Base-by-base conservation (phyloP, 2,329 filamentous ascomycete genomes). In the Salinomyces thailandicus region DNA sequence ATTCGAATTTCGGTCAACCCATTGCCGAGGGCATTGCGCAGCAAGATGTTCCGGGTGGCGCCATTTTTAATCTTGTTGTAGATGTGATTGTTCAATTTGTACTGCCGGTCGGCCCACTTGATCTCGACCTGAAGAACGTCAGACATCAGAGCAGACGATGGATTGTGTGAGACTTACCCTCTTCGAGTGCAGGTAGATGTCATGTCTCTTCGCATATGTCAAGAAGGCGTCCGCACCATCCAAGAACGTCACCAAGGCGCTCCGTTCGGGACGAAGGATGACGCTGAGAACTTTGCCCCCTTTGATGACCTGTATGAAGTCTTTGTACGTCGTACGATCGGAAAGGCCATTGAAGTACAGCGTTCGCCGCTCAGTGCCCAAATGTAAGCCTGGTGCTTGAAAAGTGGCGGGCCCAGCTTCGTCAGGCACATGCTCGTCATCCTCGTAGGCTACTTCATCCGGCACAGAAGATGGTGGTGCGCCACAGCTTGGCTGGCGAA, bases 271-370 rank as follows among this genome's bases (percentile, higher is more conserved):
- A 19, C 75, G 73, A 32, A 86, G 48, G 47, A 72, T 79, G 27
- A 89, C 63, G 44, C 85, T 80, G 8, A 87, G 58, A 8, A 93
- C 49, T 44, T 73, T 67, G 1, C 84, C 85, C 16, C 85, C 84
- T 39, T 79, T 75, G 35, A 91, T 62, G 8, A 70, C 68, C 15
- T 69, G 66, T 3, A 72, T 68, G 40, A 91, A 62, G 44, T 91
- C 81, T 31, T 67, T 68, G 50, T 82, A 74, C 0, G 75, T 81
- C 11, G 71, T 72, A 2, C 64, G 65, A 4, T 77, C 70, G 1
- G 78, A 63, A 1, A 91, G 65, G 39, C 79, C 77, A 22, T 61
- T 62, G 33, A 89, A 62, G 15, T 74, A 61, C 15, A 93, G 45
- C 0, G 79, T 81, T 33, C 81, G 48, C 8, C 27, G 27, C 11